Evolutionary conservation across 1,139 yeast genomes (phyloP), one percentile per base, ranked within the genome.

Genomic region (Protomyces gravidus): DNA sequence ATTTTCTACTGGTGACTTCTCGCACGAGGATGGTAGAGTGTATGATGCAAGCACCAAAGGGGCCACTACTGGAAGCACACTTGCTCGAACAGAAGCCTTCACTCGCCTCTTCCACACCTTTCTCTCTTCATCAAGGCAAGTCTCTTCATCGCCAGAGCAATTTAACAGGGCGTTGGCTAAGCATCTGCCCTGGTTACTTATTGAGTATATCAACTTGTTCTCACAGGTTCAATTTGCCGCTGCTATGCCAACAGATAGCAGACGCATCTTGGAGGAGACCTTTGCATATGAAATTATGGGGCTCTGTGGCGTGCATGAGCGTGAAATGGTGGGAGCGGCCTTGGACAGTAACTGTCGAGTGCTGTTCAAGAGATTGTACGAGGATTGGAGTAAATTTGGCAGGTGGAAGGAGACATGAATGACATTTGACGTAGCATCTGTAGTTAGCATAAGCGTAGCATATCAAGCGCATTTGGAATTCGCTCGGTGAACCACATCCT

Each of bases 371-470:
- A 74, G 81, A 0, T 68, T 89, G 47, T 88, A 86, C 67, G 80
- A 80, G 5, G 89, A 85, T 64, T 92, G 89, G 72, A 81, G 81
- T 69, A 83, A 80, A 66, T 79, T 78, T 64, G 96, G 96, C 60
- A 88, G 86, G 70, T 90, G 97, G 97, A 82, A 74, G 62, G 89
- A 83, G 64, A 78, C 77, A 60, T 78, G 70, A 62, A 7, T 7
- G 2, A n/a, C n/a, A n/a, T n/a, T n/a, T n/a, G n/a, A 5, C 21
- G 17, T 36, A 36, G 42, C 42, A 15, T 15, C n/a, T n/a, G n/a
- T n/a, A n/a, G n/a, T n/a, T n/a, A n/a, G n/a, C n/a, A n/a, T n/a
- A n/a, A 36, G 42, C 42, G 21, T 36, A 36, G 42, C 40, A n/a
- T 36, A n/a, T n/a, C n/a, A n/a, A n/a, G n/a, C n/a, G n/a, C n/a